Evolutionary conservation across 352 stramenopile genomes (phyloP), one percentile per base, ranked within the genome.

Genomic region (Globisporangium mamillatum): DNA sequence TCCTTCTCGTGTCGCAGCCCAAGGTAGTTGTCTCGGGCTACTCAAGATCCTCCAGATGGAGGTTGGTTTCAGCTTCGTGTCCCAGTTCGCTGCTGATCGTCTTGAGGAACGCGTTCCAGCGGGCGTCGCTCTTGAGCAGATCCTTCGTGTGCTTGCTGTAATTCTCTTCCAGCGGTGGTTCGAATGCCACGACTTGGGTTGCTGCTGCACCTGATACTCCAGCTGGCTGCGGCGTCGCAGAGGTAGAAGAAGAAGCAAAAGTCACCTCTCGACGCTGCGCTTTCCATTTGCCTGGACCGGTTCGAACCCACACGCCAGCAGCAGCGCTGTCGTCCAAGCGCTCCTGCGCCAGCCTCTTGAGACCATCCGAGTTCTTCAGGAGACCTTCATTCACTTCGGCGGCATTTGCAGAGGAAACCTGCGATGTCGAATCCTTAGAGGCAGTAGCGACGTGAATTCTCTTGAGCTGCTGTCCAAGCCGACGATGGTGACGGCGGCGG

Each of bases 41-140:
- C 34, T 78, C 68, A 38, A 82, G 64, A 46, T 80, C 75, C 25
- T 82, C 75, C 48, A 84, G 48, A 65, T 68, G 54, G 22, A 52
- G 25, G 16, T 24, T 53, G 7, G n/a, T 24, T 32, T 61, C 65
- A 25, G 36, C 10, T n/a, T 59, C 56, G 64, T 70, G 64, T 65
- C 64, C 57, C 57, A 71, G 20, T 38, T 64, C 50, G 16, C n/a
- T 50, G 50, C 59, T 44, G 38, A 63, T 16, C 9, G 59, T 63
- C 52, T 48, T 46, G 54, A 76, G 55, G 61, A 81, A 78, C 18
- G 46, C 50, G 44, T 65, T 59, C 73, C 75, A 82, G 55, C 73
- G 76, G 57, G 46, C 53, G 12, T 80, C 68, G 62, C 67, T 80
- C 27, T 36, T 68, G 67, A 84, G 72, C 67, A 81, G 63, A 63